Conservation (phyloP, 805 yeast species). For the Wickerhamomyces queroliae region DNA sequence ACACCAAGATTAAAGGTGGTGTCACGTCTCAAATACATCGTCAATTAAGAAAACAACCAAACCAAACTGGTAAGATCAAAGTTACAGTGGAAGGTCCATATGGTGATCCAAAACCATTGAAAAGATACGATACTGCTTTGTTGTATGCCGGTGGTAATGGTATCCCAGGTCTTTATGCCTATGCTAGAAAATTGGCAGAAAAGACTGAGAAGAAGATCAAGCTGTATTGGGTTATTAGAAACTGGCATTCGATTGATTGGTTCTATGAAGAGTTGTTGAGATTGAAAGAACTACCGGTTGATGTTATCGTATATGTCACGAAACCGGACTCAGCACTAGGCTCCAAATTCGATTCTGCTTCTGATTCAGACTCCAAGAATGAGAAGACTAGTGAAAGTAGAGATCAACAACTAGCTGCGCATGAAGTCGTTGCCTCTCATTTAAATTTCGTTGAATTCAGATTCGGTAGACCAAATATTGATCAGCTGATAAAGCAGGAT, state of each 20-base stretch:
- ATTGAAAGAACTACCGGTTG: constrained; percentile 11
- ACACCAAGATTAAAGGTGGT: constrained; percentile 52
- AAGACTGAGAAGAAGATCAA: constrained; percentile 25
- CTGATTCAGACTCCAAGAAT: constrained; percentile 1
- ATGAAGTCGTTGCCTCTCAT: neutral
- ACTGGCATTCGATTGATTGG: constrained; percentile 42
- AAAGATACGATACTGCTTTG: constrained; percentile 32
- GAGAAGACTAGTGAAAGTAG: neutral
- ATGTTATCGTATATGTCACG: constrained; percentile 1
- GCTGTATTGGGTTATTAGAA: constrained; percentile 61
- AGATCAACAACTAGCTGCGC: neutral
- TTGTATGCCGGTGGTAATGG: constrained; percentile 51
- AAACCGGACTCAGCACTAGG: constrained; percentile 1
- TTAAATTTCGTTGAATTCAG: constrained; percentile 25
- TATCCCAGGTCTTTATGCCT: constrained; percentile 39
- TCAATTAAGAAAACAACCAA: constrained; percentile 22
- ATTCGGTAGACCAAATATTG: constrained; percentile 36
- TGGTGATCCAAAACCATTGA: constrained; percentile 34
- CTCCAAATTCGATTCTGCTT: neutral
- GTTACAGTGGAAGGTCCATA: constrained; percentile 60
- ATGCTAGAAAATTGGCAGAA: constrained; percentile 23
- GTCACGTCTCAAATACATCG: constrained; percentile 27
- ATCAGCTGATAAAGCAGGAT: constrained; percentile 27
- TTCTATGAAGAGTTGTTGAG: constrained; percentile 35
- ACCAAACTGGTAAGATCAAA: constrained; percentile 18